These are phyloP conservation scores for Phaffia rhodozyma DNA, from an alignment of 1,284 basidiomycete genomes.

Conservation along the genomic window DNA sequence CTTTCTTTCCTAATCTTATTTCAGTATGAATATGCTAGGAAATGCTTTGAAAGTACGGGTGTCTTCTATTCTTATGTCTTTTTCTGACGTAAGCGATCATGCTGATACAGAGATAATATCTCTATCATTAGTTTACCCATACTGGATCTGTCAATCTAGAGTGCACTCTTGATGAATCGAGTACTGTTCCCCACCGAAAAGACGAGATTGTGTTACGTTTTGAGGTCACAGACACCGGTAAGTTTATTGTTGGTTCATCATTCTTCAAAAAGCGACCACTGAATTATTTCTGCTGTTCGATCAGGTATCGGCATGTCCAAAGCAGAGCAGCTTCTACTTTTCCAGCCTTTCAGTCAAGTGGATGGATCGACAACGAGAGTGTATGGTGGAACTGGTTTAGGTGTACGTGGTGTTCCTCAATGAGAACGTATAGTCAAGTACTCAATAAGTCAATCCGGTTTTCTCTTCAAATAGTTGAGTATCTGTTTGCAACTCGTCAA, in stretches of 20 bases:
- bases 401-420: background rate
- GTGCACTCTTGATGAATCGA: background rate
- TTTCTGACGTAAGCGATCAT: too few species aligned
- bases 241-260: background rate
- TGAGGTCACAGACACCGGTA: constrained; percentile 13
- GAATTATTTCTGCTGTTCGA: background rate
- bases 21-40: constrained; percentile 4
- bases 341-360: constrained; percentile 11
- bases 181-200: background rate
- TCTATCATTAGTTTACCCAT: background rate
- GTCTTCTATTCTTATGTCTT: background rate
- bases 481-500: constrained; percentile 59
- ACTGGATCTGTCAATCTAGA: background rate
- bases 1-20: background rate
- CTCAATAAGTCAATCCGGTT: background rate
- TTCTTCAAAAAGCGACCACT: too few species aligned
- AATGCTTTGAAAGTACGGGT: constrained; percentile 4
- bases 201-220: constrained; percentile 7
- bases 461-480: constrained; percentile 34
- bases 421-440: too few species aligned
- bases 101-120: too few species aligned
- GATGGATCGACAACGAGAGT: constrained; percentile 12
- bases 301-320: constrained; percentile 15
- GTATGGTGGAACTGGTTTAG: constrained; percentile 15
- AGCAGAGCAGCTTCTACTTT: constrained; percentile 2